Conservation (phyloP, 202 grass and related monocot genomes). For the Zizania palustris region DNA sequence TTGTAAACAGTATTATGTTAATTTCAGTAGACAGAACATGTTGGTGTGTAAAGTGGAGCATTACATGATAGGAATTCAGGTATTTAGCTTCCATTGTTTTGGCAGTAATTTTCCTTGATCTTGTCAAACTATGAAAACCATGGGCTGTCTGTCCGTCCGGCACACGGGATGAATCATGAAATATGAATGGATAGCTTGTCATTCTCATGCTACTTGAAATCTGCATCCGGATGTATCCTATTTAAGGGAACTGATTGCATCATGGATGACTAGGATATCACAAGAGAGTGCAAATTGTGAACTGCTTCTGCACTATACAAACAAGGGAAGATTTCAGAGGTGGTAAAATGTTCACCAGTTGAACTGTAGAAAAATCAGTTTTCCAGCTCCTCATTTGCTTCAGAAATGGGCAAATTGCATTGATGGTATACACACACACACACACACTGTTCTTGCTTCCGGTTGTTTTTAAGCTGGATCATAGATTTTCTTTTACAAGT, state of each 20-base stretch:
- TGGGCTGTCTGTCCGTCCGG: not conserved
- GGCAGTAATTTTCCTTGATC: not conserved
- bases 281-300: conserved; percentile 20
- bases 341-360: not conserved
- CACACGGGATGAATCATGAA: conserved; percentile 22
- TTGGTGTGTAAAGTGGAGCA: too few relatives aligned
- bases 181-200: conserved; percentile 24
- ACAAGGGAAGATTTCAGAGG: not conserved
- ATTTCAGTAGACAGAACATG: too few relatives aligned
- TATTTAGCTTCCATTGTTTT: not conserved
- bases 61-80: not conserved
- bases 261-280: conserved; percentile 40
- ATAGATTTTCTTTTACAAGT: not conserved
- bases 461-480: not conserved
- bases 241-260: conserved; percentile 21
- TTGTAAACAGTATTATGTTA: not conserved
- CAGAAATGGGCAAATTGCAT: not conserved
- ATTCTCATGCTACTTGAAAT: conserved; percentile 30
- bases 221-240: not conserved
- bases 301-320: conserved; percentile 6
- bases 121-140: conserved; percentile 13
- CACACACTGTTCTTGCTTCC: not conserved
- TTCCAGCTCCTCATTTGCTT: not conserved
- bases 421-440: not conserved
- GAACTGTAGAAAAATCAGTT: not conserved